Base-by-base conservation (phyloP, 148 eudicot species). In the Dysphania ambrosioides region DNA sequence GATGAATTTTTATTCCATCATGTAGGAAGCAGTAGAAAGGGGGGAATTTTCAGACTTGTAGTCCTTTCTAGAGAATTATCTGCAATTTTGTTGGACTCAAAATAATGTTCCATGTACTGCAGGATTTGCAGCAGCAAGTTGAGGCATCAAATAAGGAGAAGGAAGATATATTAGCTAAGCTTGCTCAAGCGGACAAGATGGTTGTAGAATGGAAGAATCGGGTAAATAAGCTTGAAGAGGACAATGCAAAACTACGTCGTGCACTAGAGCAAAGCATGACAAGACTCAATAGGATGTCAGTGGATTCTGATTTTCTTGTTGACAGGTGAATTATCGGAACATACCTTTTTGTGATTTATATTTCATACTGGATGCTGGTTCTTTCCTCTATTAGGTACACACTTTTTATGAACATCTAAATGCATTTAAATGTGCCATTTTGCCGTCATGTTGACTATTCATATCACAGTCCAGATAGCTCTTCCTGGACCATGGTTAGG, bases 261-360 rank as follows among this genome's bases (percentile, higher is more conserved):
- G 99, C 97, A 64, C 88, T 95, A 32, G 99, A 95, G 85, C 99
- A 92, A 79, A 95, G 97, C 88, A 95, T 95, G 99, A 88, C 97
- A 26, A 87, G 97, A 75, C 87, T 95, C 75, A 95, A 92, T 78
- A 90, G 99, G 79, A 95, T 92, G 99, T 95, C 99, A 6, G 82
- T 92, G 85, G 99, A 95, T 79, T 95, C 99, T 24, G 97, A 92
- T 88, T 88, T 82, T 84, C 85, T 87, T 38, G 99, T 95, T 35
- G 99, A 95, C 94, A 88, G 99, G 99, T 95, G 84, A 42, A 34
- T 70, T 63, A n/a, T 72, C 44, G 31, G 34, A 77, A 15, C 66
- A 11, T 47, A 11, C 47, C 21, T 74, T 61, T 12, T 19, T 31
- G 19, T 44, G 51, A 15, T n/a, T n/a, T 11, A 13, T 44, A 44